Evolutionary conservation across 2,329 filamentous ascomycete genomes (phyloP), one percentile per base, ranked within the genome.

Genomic region (Orbilia blumenaviensis): DNA sequence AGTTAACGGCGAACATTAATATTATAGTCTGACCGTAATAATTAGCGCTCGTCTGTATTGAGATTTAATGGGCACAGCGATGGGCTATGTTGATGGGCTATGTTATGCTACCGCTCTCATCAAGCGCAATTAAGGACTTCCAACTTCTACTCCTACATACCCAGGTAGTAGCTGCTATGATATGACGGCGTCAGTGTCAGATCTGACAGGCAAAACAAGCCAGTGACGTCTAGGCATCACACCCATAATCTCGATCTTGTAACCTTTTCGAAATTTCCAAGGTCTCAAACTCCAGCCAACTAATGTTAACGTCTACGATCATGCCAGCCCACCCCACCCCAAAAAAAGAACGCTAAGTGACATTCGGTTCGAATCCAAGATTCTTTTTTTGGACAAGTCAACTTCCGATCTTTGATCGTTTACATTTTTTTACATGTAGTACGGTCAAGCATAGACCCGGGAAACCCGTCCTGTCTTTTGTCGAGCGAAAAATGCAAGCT

Each of bases 361-460:
- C n/a, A n/a, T 14, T 34, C 29, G 29, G 29, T 5, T 34, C 29
- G 5, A 5, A 42, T 18, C 4, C 2, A 16, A 23, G 12, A 14
- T 16, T 21, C 14, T 23, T 44, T 10, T 5, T 5, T 46, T 23
- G 42, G 42, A 9, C 5, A 5, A 44, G 10, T 5, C 10, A 34
- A 34, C 29, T 34, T n/a, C n/a, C 42, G n/a, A 52, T n/a, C 27
- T 18, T 52, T 32, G 27, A 52, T 27, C 48, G 48, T 52, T 48
- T 52, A 29, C n/a, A n/a, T n/a, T n/a, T n/a, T n/a, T n/a, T n/a
- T n/a, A n/a, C n/a, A n/a, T n/a, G n/a, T n/a, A n/a, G n/a, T n/a
- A n/a, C 16, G 27, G 27, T 54, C 48, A 54, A 54, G 48, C 48
- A 54, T 54, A 36, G n/a, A 54, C 48, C 48, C 48, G 48, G 48